Base-by-base conservation (phyloP, 805 yeast genomes). In the Metschnikowia hibisci region DNA sequence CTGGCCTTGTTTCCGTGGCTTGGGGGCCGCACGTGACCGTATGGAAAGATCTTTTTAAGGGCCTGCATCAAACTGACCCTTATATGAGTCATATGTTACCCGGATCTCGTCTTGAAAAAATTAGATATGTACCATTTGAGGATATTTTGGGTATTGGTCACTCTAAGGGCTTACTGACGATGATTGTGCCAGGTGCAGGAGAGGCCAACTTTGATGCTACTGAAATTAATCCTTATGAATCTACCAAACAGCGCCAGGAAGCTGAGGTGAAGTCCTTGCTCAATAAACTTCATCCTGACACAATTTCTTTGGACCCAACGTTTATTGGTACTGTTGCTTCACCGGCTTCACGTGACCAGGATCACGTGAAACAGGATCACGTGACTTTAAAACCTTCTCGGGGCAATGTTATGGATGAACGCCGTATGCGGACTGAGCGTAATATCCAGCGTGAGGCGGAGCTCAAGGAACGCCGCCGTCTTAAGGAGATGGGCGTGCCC, bases 151-250 rank as follows among this genome's bases (percentile, higher is more conserved):
- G 96, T 20, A 78, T 85, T 9, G 97, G 97, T 2, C 95, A 88
- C 60, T 73, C 77, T 39, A 64, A 67, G 1, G 58, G 96, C 34
- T 73, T 89, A 32, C 77, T 83, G n/a, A 82, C 93, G n/a, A 54
- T 93, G 47, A 84, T 93, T 53, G 76, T 93, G 45, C 99, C 99
- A 32, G 99, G 99, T 20, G 73, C 97, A 32, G 99, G 99, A 71
- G 99, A 93, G 69, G 96, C 99, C 48, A 93, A 93, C 67, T 89
- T 79, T 63, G 99, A 93, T 70, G 89, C 98, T 3, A 65, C 89
- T 62, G 99, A 93, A 66, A 66, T 81, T 57, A 93, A 93, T 63
- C 99, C 99, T 50, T 93, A 75, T 67, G 96, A 88, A 64, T 79
- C 96, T 8, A 80, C 86, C 42, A 84, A 87, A 61, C 97, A 90